Evolutionary conservation across 441 rosid species (phyloP), one percentile per base, ranked within the genome.

Genomic region (Syzygium syzygioides): DNA sequence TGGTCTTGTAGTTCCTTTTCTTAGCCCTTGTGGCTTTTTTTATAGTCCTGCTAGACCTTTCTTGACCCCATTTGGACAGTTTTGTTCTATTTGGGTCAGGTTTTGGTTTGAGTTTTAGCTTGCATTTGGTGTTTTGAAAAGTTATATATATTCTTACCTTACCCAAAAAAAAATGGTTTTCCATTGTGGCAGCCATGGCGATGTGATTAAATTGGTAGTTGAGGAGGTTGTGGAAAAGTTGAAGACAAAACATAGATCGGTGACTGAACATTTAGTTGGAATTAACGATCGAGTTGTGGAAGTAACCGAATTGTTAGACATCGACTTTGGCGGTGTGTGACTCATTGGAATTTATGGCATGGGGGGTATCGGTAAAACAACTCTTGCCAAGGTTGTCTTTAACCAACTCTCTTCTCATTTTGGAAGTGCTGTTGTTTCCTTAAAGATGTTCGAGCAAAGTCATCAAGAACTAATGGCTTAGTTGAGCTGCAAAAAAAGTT

Each of bases 231-330:
- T 57, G 62, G 26, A 57, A 57, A 57, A 4, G 62, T 14, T 57
- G n/a, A 57, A 57, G 62, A 25, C 26, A 25, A 57, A 57, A 57
- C n/a, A 25, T 57, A 57, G 62, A 57, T 57, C 0, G 0, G n/a
- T 25, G 6, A 57, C 0, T 57, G 14, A 25, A 57, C 10, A 57
- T 25, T 57, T 57, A 57, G 62, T 57, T 25, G 62, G 62, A 57
- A 25, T 57, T 57, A n/a, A 10, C 25, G n/a, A 57, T 57, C 62
- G 1, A 57, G 62, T 57, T 28, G 4, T 57, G 14, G 62, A 0
- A 0, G 62, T 57, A 57, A 57, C 10, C 26, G n/a, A 57, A 57
- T 4, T 57, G n/a, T 25, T 57, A 10, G 14, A 57, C n/a, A 0
- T 57, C 26, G n/a, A 57, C 26, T 10, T n/a, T 25, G n/a, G 62